Evolutionary conservation across 345 rosid species (phyloP), one percentile per base, ranked within the genome.

Genomic region (Kandelia obovata): DNA sequence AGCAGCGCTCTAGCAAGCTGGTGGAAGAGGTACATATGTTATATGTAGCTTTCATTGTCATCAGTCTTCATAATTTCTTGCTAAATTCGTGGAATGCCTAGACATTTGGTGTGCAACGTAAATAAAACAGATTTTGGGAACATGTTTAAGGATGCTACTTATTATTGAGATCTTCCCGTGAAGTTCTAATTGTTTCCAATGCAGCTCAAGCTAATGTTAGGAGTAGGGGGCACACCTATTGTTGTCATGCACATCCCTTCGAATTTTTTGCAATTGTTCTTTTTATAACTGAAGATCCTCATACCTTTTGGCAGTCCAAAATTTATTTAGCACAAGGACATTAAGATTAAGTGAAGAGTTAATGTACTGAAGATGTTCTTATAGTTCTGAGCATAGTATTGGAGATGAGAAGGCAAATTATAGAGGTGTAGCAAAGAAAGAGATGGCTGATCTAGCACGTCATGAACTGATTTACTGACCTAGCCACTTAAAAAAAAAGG

Each of bases 1-100:
- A 84, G 74, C 89, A 88, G 64, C 83, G 17, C 46, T 81, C 88
- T 57, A 78, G 58, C 72, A 85, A 82, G 66, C 87, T 74, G 64
- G 58, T 67, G 63, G 87, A 88, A 58, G 72, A 83, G 96, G 94
- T 85, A 81, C 69, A 65, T 37, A 20, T 73, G 25, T 57, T 32
- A 46, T 34, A n/a, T 66, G 58, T 13, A 25, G 53, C 52, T 61
- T 65, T 61, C 27, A 39, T 23, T 35, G 58, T 51, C 6, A 2
- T 19, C 2, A 43, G 55, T 53, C 20, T 37, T 53, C 59, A 11
- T 53, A 25, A 10, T 11, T n/a, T 56, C 7, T 6, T 55, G 4
- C 6, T 13, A 39, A 21, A 10, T n/a, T 26, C 20, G 37, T 25
- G 43, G 59, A 39, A 46, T 39, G 31, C 21, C 71, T n/a, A 27